These are phyloP conservation scores for Posidonia oceanica DNA, from an alignment of 116 monocot genomes.

Conservation along the genomic window DNA sequence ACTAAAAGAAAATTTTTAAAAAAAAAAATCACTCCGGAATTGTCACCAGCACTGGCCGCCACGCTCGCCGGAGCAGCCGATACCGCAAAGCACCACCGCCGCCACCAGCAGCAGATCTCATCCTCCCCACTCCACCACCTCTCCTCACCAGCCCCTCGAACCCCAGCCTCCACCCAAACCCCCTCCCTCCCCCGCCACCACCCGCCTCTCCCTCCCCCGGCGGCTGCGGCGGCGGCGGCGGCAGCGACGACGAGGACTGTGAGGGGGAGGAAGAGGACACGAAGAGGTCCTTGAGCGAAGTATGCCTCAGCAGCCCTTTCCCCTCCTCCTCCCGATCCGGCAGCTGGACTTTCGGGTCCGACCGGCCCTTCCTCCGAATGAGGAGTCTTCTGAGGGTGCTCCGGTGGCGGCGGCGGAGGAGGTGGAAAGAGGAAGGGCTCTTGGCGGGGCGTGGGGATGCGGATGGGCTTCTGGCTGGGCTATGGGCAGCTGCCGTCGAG, in stretches of 20 bases:
- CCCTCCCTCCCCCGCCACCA: background rate
- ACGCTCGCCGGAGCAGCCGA: constrained; percentile 21
- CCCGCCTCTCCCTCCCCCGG: background rate
- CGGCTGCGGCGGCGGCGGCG: too few relatives aligned
- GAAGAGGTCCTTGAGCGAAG: constrained; percentile 29
- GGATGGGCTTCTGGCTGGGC: constrained; percentile 12
- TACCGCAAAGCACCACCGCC: constrained; percentile 11
- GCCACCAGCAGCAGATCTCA: background rate
- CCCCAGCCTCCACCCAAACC: background rate
- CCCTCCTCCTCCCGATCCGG: background rate
- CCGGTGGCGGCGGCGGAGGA: constrained; percentile 14
- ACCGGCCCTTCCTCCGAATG: background rate
- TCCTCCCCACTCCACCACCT: background rate
- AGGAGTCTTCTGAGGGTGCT: constrained; percentile 14
- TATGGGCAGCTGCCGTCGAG: constrained; percentile 10
- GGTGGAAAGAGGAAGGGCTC: constrained; percentile 9
- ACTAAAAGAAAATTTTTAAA: too few relatives aligned
- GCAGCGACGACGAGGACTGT: background rate
- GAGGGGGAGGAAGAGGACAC: constrained; percentile 13
- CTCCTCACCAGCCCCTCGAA: background rate
- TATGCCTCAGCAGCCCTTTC: constrained; percentile 11
- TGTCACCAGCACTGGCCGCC: constrained; percentile 31
- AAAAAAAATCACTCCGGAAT: constrained; percentile 21
- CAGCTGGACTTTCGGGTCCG: background rate
- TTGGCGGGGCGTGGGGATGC: constrained; percentile 5